phyloP scores from a whole-genome alignment of 352 stramenopile genomes.

The Pythium diclinum region DNA sequence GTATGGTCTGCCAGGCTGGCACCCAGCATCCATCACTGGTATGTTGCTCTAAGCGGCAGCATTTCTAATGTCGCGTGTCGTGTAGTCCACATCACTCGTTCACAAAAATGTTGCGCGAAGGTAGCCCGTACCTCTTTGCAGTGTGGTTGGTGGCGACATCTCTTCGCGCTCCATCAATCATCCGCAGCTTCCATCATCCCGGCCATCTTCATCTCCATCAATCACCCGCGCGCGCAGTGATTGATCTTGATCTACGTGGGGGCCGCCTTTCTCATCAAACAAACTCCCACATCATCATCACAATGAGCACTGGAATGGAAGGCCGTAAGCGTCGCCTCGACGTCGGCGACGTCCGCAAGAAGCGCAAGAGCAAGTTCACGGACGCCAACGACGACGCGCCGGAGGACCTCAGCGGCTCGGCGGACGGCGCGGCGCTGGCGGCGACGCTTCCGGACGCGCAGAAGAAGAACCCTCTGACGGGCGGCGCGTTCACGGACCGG shows the following conservation, averaged over 20 bases:
- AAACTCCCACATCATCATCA: background rate
- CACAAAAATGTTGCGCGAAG: slow-evolving; percentile 18
- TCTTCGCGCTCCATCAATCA: slow-evolving; percentile 3
- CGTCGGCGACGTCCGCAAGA: slow-evolving; percentile 43
- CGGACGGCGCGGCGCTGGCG: background rate
- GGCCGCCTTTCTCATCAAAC: background rate
- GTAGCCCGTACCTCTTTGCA: slow-evolving; percentile 17
- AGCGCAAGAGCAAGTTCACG: slow-evolving; percentile 82
- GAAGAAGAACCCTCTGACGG: slow-evolving; percentile 91
- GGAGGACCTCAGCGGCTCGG: background rate
- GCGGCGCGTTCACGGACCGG: slow-evolving; percentile 78
- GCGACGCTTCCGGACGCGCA: background rate
- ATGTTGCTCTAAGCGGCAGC: background rate
- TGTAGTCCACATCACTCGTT: background rate
- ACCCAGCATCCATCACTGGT: background rate
- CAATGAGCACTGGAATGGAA: slow-evolving; percentile 33
- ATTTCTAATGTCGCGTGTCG: background rate
- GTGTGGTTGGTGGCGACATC: slow-evolving; percentile 6
- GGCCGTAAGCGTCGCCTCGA: slow-evolving; percentile 70
- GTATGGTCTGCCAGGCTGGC: background rate
- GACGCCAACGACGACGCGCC: slow-evolving; percentile 22
- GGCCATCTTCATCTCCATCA: slow-evolving; percentile 1
- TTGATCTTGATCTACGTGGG: background rate
- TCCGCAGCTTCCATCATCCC: background rate
- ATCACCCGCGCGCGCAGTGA: background rate